Evolutionary conservation across 108 stramenopile species (phyloP), one percentile per base, ranked within the genome.

Genomic region (Stephanodiscus minutulus): DNA sequence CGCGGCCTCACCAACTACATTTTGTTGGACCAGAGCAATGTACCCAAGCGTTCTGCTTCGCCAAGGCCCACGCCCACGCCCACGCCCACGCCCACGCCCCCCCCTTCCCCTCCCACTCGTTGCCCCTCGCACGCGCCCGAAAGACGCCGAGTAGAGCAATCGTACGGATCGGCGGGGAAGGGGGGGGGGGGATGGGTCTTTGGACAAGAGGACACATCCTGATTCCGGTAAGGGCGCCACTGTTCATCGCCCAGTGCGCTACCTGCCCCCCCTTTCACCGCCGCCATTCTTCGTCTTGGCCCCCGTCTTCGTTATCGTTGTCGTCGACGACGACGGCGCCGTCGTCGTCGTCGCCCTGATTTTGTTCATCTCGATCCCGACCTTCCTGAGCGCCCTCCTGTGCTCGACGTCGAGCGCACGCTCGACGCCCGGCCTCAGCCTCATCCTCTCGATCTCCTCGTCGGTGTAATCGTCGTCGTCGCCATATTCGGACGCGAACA

Each of bases 381-480:
- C 77, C 46, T 64, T 78, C 36, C 77, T 53, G 47, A 82, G 47
- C 6, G 77, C 77, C 56, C 74, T 82, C 15, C 68, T 68, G 36
- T 82, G 82, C 58, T 82, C 82, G 20, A 68, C 61, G 70, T 82
- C 73, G 55, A 82, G 65, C 7, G 82, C 82, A 17, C 73, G 43
- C 25, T 74, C 82, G 54, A 82, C 74, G 9, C 82, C 82, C 6
- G 82, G 73, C 43, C 82, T 59, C 39, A 70, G 69, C 21, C 69
- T 82, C 77, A 79, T 82, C 41, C 72, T 67, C 52, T 74, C 73
- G 44, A 78, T 66, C 20, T 82, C 82, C n/a, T 82, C 73, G 44
- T 79, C 82, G 8, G 70, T 77, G 29, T 73, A 62, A 33, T 77
- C 80, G 24, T 72, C 80, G 24, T 71, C 74, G 41, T 68, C 76